These are phyloP conservation scores for Prunus mongolica DNA, from an alignment of 306 rosid species.

Conservation along the genomic window DNA sequence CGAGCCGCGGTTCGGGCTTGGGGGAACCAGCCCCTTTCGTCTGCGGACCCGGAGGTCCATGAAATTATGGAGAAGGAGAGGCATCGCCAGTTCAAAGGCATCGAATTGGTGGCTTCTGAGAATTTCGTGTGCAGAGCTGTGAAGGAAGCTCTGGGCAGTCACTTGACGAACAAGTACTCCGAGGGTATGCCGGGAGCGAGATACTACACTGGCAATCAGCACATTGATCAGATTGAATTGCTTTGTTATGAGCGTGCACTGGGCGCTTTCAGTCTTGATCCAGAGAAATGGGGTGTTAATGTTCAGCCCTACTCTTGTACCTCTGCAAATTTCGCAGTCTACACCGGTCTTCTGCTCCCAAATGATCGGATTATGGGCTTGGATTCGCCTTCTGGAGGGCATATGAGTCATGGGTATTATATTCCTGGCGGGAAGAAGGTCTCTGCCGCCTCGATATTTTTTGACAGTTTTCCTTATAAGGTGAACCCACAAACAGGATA, in stretches of 20 bases:
- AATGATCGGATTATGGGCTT: constrained; percentile 83
- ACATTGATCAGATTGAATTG: constrained; percentile 75
- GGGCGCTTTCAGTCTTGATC: constrained; percentile 59
- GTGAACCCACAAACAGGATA: constrained; percentile 71
- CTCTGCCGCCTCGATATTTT: constrained; percentile 69
- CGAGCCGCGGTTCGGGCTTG: constrained; percentile 43
- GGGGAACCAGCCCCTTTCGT: constrained; percentile 62
- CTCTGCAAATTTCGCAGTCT: constrained; percentile 82
- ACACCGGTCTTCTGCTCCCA: constrained; percentile 64
- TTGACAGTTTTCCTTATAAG: constrained; percentile 69
- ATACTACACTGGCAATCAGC: constrained; percentile 64
- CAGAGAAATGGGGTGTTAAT: constrained; percentile 81
- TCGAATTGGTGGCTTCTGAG: constrained; percentile 84
- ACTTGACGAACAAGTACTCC: constrained; percentile 74
- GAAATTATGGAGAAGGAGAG: constrained; percentile 73
- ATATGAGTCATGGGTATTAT: constrained; percentile 84
- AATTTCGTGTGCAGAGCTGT: constrained; percentile 82
- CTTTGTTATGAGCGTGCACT: constrained; percentile 74
- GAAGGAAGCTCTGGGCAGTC: constrained; percentile 88
- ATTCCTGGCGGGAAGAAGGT: constrained; percentile 70
- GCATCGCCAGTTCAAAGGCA: constrained; percentile 61
- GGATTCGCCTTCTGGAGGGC: constrained; percentile 90
- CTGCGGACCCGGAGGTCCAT: constrained; percentile 69
- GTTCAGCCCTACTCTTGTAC: constrained; percentile 89
- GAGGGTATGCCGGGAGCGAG: constrained; percentile 87